Evolutionary conservation across 129 eudicot genomes (phyloP), one percentile per base, ranked within the genome.

Genomic region (Smallanthus sonchifolius): DNA sequence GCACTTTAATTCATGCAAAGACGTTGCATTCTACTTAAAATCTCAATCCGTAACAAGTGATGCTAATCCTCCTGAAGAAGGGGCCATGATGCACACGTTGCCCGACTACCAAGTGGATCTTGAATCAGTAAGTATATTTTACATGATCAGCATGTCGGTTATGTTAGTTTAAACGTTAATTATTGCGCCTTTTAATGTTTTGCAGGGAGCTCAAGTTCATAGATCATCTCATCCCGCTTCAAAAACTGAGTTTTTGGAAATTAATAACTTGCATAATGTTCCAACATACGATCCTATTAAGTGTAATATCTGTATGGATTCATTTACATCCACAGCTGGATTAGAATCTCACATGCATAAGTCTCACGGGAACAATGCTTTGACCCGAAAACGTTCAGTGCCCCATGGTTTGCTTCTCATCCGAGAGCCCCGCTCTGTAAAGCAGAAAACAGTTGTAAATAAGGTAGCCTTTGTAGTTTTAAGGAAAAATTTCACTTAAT

Each of bases 1-100:
- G 2, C 66, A 62, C 10, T 70, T 61, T 49, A 48, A 38, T 1
- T 70, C 77, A 3, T 78, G 82, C 82, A 70, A 38, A 70, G 77
- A 78, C n/a, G 82, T 57, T 61, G 77, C 72, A 6, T 10, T 70
- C 24, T 15, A 61, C 24, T 24, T 78, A 63, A 70, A 70, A 37
- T 48, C 82, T 48, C 55, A 37, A 15, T 78, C 14, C 1, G 70
- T 13, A 37, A 56, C 62, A 34, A 54, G 13, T 20, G 38, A 60
- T 52, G 77, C 36, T 73, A 69, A 70, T 70, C 47, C 71, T 28
- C 42, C 20, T 2, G 24, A 38, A 56, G 43, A 74, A 54, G 51
- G 15, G 59, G 20, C 19, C 20, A 57, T 54, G 45, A 44, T 61
- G 36, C 59, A 17, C 13, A 44, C 7, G 19, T 48, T n/a, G 69